phyloP scores from a whole-genome alignment of 306 rosid genomes.

The Sicyos edulis region DNA sequence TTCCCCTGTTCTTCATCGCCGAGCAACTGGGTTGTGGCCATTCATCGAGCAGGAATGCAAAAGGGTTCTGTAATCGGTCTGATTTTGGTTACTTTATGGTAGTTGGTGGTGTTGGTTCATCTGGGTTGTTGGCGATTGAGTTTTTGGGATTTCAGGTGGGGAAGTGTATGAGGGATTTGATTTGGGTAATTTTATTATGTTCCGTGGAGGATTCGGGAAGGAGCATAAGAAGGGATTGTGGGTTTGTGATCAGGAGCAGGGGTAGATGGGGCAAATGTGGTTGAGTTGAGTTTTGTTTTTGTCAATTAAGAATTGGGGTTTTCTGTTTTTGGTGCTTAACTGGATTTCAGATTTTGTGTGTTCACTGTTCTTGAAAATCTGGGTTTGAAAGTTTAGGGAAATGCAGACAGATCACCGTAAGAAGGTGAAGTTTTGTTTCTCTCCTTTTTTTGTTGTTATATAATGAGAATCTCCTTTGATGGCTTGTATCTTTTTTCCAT shows the following conservation, averaged over 20 bases:
- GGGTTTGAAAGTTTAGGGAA: slow-evolving; percentile 33
- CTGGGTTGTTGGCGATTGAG: slow-evolving; percentile 29
- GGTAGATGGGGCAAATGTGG: slow-evolving; percentile 95
- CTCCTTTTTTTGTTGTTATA: not conserved
- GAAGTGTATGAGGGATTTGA: slow-evolving; percentile 69
- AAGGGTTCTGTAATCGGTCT: slow-evolving; percentile 23
- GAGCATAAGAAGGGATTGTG: slow-evolving; percentile 58
- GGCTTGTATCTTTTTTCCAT: no score
- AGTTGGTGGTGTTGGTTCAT: slow-evolving; percentile 27
- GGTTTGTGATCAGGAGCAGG: slow-evolving; percentile 81
- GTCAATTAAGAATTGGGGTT: slow-evolving; percentile 24
- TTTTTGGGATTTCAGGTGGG: slow-evolving; percentile 31
- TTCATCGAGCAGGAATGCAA: slow-evolving; percentile 32
- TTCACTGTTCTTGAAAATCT: slow-evolving; percentile 28
- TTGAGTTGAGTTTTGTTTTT: slow-evolving; percentile 27
- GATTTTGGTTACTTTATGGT: slow-evolving; percentile 44
- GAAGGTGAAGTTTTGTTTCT: slow-evolving; percentile 46
- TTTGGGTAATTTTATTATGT: slow-evolving; percentile 43
- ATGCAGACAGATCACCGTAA: slow-evolving; percentile 77
- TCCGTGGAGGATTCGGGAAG: slow-evolving; percentile 43
- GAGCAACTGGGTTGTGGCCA: not conserved
- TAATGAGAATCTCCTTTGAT: no score
- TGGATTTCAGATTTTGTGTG: slow-evolving; percentile 20
- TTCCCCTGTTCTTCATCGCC: not conserved
- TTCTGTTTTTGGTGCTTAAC: slow-evolving; percentile 33